Percentiles rank a stretch among this genome's conserved stretches.
Conservation (phyloP, 225 moss, liverwort and hornwort species). For the Pseudoscleropodium purum region DNA sequence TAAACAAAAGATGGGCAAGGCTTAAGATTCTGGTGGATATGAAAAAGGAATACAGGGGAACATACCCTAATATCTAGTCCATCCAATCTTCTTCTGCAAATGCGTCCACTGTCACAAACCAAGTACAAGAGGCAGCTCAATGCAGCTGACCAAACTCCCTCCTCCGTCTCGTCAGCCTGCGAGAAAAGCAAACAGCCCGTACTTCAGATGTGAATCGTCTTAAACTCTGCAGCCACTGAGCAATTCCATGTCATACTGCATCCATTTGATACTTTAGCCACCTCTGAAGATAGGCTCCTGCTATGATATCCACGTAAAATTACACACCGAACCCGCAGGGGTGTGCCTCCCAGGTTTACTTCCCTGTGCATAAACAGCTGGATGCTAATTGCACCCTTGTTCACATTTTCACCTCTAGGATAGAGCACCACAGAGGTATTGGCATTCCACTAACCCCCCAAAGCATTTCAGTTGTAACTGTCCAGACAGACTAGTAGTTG, state of each 20-base stretch:
- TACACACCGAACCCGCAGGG: not conserved
- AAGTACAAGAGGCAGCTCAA: slow-evolving; percentile 94
- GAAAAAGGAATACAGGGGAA: not conserved
- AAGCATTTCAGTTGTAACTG: not conserved
- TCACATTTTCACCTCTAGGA: not conserved
- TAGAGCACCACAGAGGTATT: not conserved
- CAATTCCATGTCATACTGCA: not conserved
- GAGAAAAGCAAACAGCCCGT: slow-evolving; percentile 21
- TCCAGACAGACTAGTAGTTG: not conserved
- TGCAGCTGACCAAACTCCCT: slow-evolving; percentile 96
- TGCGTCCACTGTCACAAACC: slow-evolving; percentile 89
- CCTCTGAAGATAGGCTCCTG: not conserved
- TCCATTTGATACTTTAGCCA: not conserved
- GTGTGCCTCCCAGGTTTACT: not conserved
- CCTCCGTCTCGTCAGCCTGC: slow-evolving; percentile 86
- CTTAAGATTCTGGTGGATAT: not conserved
- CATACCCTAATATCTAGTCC: slow-evolving; percentile 90
- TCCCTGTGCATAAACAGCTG: not conserved
- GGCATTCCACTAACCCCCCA: not conserved
- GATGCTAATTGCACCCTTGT: not conserved
- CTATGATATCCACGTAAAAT: not conserved
- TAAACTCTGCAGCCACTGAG: not conserved
- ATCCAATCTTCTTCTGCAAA: slow-evolving; percentile 64
- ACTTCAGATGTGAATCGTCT: not conserved
- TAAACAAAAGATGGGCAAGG: not conserved